Evolutionary conservation across 495 filamentous ascomycete genomes (phyloP).

Genomic region (Penicillium diatomitis): DNA sequence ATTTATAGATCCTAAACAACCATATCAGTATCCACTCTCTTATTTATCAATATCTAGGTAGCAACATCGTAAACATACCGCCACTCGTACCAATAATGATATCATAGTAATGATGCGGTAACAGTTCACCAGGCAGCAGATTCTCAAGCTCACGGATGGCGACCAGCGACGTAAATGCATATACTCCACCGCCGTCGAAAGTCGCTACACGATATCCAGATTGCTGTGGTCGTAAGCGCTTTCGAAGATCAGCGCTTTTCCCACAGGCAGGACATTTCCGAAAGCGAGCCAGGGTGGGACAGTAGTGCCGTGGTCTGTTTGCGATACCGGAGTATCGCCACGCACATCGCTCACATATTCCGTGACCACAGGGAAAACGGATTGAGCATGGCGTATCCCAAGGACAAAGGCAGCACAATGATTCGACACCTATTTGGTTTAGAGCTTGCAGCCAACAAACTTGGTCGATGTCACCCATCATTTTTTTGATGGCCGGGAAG

Average conservation of each 20-base stretch:
- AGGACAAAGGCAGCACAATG: conserved; percentile 1
- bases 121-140: neutral
- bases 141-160: neutral
- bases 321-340: neutral
- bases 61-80: neutral
- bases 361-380: neutral
- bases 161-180: neutral
- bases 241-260: neutral
- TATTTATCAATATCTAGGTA: neutral
- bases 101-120: neutral
- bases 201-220: conserved; percentile 1
- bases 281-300: neutral
- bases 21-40: too few species aligned
- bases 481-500: too few species aligned
- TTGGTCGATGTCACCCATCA: too few species aligned
- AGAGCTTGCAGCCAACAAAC: too few species aligned
- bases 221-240: neutral
- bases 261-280: neutral
- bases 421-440: neutral
- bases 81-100: neutral
- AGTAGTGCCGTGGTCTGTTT: neutral
- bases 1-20: neutral
- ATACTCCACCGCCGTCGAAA: neutral
- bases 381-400: neutral
- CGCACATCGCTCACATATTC: conserved; percentile 2